Conservation (phyloP, 2,329 filamentous ascomycete species). For the Periconia macrospinosa region DNA sequence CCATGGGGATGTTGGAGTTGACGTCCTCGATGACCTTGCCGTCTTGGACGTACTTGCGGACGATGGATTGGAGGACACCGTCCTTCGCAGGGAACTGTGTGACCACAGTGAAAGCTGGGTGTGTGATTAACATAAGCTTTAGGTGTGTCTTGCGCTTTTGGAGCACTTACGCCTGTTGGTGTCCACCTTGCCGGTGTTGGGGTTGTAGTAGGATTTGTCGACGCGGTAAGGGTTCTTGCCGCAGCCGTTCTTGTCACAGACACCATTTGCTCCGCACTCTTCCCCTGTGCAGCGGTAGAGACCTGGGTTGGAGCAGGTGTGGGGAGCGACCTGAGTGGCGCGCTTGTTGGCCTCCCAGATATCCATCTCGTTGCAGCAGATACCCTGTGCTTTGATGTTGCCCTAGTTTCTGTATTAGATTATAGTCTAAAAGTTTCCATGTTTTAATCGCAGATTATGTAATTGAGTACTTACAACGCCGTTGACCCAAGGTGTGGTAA, state of each 20-base stretch:
- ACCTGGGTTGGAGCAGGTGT: slow-evolving; percentile 51
- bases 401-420: slow-evolving; percentile 44
- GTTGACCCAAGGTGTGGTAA: slow-evolving; percentile 40
- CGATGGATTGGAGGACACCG: slow-evolving; percentile 62
- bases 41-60: slow-evolving; percentile 67
- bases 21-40: slow-evolving; percentile 62
- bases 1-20: slow-evolving; percentile 35
- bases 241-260: slow-evolving; percentile 43
- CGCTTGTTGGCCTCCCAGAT: slow-evolving; percentile 59
- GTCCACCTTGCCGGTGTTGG: slow-evolving; percentile 52
- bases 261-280: slow-evolving; percentile 38
- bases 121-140: neutral
- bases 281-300: slow-evolving; percentile 48
- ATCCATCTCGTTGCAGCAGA: slow-evolving; percentile 60
- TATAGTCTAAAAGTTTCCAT: slow-evolving; percentile 14
- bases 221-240: slow-evolving; percentile 37
- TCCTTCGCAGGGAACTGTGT: slow-evolving; percentile 66
- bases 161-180: slow-evolving; percentile 49
- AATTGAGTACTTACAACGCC: slow-evolving; percentile 37
- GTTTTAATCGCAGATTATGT: too few relatives aligned
- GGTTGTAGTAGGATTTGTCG: slow-evolving; percentile 32
- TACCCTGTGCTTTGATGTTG: slow-evolving; percentile 49
- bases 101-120: slow-evolving; percentile 60
- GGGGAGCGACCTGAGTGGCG: slow-evolving; percentile 52
- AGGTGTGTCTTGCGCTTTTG: neutral